These are phyloP conservation scores for Penicillium nucicola DNA, from an alignment of 495 filamentous ascomycete species.

Conservation along the genomic window DNA sequence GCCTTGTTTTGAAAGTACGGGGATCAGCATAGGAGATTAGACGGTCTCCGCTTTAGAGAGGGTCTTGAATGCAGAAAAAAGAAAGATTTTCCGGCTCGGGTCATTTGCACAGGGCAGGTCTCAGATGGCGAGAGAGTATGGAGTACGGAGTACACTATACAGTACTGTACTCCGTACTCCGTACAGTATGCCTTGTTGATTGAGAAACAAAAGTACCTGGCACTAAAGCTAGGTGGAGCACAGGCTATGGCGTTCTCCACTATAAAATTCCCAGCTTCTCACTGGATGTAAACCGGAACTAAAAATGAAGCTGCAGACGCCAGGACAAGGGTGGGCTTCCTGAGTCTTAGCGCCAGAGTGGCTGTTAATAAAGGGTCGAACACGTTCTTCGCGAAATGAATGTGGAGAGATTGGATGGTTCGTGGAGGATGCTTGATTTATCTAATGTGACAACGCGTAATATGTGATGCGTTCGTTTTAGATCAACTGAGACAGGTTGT, in stretches of 20 bases:
- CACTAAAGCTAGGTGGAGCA: background rate
- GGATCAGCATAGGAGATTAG: background rate
- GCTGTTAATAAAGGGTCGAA: background rate
- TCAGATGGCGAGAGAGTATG: no score
- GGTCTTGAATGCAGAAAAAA: background rate
- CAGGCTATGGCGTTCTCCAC: conserved; percentile 4
- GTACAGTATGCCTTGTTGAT: no score
- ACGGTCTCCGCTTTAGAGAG: background rate
- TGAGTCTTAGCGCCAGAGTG: no score
- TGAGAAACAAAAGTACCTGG: background rate
- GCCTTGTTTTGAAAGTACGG: background rate
- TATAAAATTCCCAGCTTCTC: background rate
- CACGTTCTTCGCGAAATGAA: background rate
- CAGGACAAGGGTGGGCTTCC: background rate
- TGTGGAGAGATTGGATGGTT: no score
- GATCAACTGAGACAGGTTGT: no score
- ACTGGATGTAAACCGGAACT: background rate
- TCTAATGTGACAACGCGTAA: background rate
- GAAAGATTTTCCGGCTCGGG: background rate
- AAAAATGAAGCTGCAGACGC: background rate
- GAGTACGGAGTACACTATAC: no score
- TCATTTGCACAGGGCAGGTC: background rate
- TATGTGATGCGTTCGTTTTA: background rate
- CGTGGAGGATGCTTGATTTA: background rate
- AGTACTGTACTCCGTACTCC: no score